Base-by-base conservation (phyloP, 345 rosid genomes). In the Arabis alpina region DNA sequence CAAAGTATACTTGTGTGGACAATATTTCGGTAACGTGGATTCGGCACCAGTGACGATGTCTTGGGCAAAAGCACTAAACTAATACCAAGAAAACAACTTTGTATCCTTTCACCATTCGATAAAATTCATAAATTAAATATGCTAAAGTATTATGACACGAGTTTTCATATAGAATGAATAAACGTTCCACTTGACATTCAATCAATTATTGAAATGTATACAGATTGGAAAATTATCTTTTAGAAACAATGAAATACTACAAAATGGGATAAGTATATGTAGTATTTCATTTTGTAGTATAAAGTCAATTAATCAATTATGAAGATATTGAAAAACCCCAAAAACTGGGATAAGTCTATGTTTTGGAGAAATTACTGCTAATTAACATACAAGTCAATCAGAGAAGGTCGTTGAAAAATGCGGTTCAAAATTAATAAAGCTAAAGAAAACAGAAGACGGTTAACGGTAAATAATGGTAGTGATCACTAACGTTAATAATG, bases 31-130 rank as follows among this genome's bases (percentile, higher is more conserved):
- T 53, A 44, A 72, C 70, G 57, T 54, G 76, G 70, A 30, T 34
- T 45, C 50, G 49, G 41, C 71, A 64, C 53, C 56, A 28, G 47
- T 6, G 65, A 73, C 76, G 57, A 56, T 73, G 53, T 64, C 76
- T 64, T 64, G 66, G 56, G 52, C 71, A 16, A 55, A 55, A 8
- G 57, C 61, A 55, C 43, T 12, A 55, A 47, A 10, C 71, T 48
- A 43, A 40, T 24, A 56, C 53, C 71, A 73, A 64, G 53, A 73
- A 64, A 45, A 30, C n/a, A 55, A 47, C 53, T 55, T 64, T 63
- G 57, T 72, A 27, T 64, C 48, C 27, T 55, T 39, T 64, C 65
- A 64, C 52, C 39, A 39, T 64, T 56, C 71, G 27, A 72, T 64
- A 37, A 47, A 10, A 2, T 15, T 14, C 30, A 25, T 39, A 23